Evolutionary conservation across 495 filamentous ascomycete species (phyloP).

Genomic region (Aspergillus ellipticus): DNA sequence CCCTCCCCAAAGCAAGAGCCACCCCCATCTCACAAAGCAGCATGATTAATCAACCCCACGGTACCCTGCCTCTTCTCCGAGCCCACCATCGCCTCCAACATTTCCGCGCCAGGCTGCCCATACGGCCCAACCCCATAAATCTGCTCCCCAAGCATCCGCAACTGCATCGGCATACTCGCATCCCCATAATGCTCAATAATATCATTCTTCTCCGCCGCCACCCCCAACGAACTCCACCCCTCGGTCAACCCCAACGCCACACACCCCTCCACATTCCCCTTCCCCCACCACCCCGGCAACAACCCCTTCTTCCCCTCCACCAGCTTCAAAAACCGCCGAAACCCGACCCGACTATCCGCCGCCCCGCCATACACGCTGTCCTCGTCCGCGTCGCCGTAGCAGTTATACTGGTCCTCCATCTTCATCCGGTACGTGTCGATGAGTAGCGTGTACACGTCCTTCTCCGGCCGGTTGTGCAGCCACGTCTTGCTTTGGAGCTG

Average conservation of each 20-base stretch:
- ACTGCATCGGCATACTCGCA: conserved; percentile 39
- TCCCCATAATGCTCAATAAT: conserved; percentile 39
- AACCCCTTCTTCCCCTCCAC: conserved; percentile 21
- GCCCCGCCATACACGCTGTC: conserved; percentile 28
- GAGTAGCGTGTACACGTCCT: conserved; percentile 42
- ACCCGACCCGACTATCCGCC: conserved; percentile 12
- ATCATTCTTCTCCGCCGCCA: conserved; percentile 34
- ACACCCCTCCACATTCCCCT: conserved; percentile 26
- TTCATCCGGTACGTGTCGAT: conserved; percentile 47
- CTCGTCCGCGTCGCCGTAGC: conserved; percentile 15
- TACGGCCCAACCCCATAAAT: background rate
- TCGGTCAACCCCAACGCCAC: conserved; percentile 19
- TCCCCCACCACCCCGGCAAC: conserved; percentile 43
- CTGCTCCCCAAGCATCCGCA: conserved; percentile 21
- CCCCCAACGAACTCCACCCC: no score
- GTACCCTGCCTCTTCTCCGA: no score
- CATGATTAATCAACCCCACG: no score
- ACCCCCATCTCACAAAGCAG: no score
- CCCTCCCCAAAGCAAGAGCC: no score
- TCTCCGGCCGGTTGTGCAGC: conserved; percentile 24
- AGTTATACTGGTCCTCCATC: conserved; percentile 33
- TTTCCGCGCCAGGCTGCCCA: background rate
- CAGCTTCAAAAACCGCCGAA: conserved; percentile 20
- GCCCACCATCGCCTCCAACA: no score
- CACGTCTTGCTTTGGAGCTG: conserved; percentile 7